Base-by-base conservation (phyloP, 2,329 filamentous ascomycete species). In the Ascochyta pisi region DNA sequence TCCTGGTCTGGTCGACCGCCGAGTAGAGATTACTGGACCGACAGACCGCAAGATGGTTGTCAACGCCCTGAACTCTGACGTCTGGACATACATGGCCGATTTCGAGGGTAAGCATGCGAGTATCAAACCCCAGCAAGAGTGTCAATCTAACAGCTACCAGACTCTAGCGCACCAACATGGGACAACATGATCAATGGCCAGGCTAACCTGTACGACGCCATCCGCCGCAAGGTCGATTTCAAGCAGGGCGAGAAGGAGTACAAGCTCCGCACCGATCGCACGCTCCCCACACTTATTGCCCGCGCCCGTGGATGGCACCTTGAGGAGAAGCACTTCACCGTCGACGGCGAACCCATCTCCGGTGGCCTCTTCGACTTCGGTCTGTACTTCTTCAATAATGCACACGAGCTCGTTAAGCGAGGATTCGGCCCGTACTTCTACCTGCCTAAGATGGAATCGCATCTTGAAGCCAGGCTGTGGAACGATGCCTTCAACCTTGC, bases 141-240 rank as follows among this genome's bases (percentile, higher is more conserved):
- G 9, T 7, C 16, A 15, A 24, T 27, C 60, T 70, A 35, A 72
- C 53, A 42, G 16, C 6, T 1, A 10, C 19, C 15, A 96, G 93
- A 98, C 78, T 96, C 95, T 6, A 95, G 85, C 73, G 93, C 95
- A 23, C 95, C 95, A 23, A 97, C 95, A 39, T 99, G 95, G 95
- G 92, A 96, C 66, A 98, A 98, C 82, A 98, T 98, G 93, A 89
- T 98, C 82, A 96, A 95, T 68, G 95, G 95, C 62, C 95, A 99
- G 80, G 88, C 97, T 66, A 99, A 98, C 82, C 86, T 99, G 54
- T 96, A 97, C 82, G 95, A 98, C 71, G 95, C 93, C 66, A 92
- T 96, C 74, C 91, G 95, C 71, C 89, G 87, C 67, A 90, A 97
- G 79, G 87, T 98, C 68, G 94, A 98, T 82, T 98, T 98, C 84